Conservation (phyloP, 2,329 filamentous ascomycete genomes). For the Aureobasidium sp. region DNA sequence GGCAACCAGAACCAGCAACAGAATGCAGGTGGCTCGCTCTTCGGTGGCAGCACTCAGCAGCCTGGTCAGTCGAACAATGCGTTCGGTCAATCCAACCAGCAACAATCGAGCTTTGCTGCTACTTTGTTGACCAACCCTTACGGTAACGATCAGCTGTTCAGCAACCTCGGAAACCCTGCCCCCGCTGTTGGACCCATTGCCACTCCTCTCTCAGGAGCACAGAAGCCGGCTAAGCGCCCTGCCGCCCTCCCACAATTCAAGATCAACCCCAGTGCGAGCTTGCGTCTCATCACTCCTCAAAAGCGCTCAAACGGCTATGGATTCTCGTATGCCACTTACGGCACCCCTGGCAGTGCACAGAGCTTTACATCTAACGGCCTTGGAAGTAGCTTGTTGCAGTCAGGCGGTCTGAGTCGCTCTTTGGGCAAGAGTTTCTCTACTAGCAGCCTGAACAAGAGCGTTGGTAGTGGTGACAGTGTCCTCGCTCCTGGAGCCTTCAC, state of each 20-base stretch:
- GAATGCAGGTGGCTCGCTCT: conserved; percentile 28
- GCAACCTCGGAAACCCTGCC: conserved; percentile 56
- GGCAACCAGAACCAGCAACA: conserved; percentile 28
- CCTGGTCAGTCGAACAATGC: conserved; percentile 38
- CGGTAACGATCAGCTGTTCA: conserved; percentile 79
- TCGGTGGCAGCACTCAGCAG: conserved; percentile 34
- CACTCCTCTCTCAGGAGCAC: conserved; percentile 70
- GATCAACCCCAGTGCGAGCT: conserved; percentile 70
- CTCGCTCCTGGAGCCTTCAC: conserved; percentile 79
- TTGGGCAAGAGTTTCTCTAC: conserved; percentile 83
- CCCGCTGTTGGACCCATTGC: conserved; percentile 80
- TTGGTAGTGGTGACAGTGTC: conserved; percentile 71
- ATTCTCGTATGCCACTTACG: conserved; percentile 88
- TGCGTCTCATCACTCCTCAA: conserved; percentile 72
- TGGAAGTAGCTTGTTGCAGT: conserved; percentile 54
- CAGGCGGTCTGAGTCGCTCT: conserved; percentile 51
- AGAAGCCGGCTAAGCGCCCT: conserved; percentile 68
- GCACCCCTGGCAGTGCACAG: conserved; percentile 64
- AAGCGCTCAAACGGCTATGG: conserved; percentile 68
- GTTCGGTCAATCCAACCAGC: conserved; percentile 46
- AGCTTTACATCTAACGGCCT: conserved; percentile 58
- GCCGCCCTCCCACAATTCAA: conserved; percentile 74
- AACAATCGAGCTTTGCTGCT: conserved; percentile 54
- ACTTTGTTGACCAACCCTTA: conserved; percentile 84
- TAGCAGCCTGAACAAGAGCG: conserved; percentile 74